Base-by-base conservation (phyloP, 768 basidiomycete species). In the Terana coerulea region DNA sequence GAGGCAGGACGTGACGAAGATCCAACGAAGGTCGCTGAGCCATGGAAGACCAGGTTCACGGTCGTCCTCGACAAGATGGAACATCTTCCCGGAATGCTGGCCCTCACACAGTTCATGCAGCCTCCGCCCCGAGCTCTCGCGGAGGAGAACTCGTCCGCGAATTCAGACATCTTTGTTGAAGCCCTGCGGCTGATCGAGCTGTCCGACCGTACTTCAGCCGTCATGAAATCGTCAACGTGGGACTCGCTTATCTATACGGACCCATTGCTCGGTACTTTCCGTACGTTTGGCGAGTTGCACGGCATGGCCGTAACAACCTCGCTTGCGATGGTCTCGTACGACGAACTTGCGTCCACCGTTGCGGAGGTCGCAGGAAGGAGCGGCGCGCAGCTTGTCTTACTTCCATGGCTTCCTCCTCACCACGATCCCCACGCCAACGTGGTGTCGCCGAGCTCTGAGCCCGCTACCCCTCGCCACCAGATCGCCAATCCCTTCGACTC, bases 11-110 rank as follows among this genome's bases (percentile, higher is more conserved):
- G 14, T 28, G 61, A 60, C 17, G 59, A 60, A 31, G 50, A 25
- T 6, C 21, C 21, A 6, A 31, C 41, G 48, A 53, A 37, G 45
- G 30, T 25, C 4, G 22, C 22, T 19, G 44, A 56, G 3, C 63
- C 66, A 6, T 68, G 70, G 67, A 86, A 78, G 44, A 75, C 73
- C 2, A 77, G 83, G 8, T 90, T 95, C 69, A 86, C 88, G 0
- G 81, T 98, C 53, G 83, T 98, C 15, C 77, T 98, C 15, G 93
- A 95, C 65, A 91, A 85, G 64, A 72, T 95, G 42, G 95, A 97
- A 60, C 90, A 94, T 64, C 65, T 98, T 0, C 86, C 94, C 0
- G 81, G 88, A 8, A 84, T 91, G 68, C 95, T 99, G 92, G 81
- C 90, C 0, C 72, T 99, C 49, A 82, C 89, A 0, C 88, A 95